Base-by-base conservation (phyloP, 1,139 yeast species). In the Yamadazyma taylorii region DNA sequence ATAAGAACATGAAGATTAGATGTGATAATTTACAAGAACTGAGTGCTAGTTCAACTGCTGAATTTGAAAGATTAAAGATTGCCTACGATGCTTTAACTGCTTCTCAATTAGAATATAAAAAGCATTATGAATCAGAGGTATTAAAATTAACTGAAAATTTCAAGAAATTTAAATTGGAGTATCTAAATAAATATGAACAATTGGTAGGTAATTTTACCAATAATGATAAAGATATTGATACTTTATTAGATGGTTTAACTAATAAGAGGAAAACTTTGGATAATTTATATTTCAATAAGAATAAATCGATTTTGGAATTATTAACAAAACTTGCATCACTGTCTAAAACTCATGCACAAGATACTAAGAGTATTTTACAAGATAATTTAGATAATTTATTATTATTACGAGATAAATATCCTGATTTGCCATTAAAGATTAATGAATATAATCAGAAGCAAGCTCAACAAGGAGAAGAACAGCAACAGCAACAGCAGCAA, bases 61-160 rank as follows among this genome's bases (percentile, higher is more conserved):
- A 84, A 53, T 63, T 62, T 40, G 82, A 79, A 52, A 59, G 84
- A 47, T 61, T 79, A 36, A 75, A 79, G 49, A 73, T 71, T 33
- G 78, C 85, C 11, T 82, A 83, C 53, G 86, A 82, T 47, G 75
- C 85, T 0, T 54, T 84, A 22, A 63, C 75, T 22, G 72, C 75
- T 5, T 66, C 81, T 4, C 85, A 81, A 47, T 61, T 63, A 32
- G 79, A 79, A 42, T 81, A 79, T 55, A 78, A 78, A 47, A 62
- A 58, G 15, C 75, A 76, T 45, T 80, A 79, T 46, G 66, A 62
- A 53, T 42, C 53, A 50, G 60, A 71, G 48, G 40, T 70, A 14
- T 43, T 44, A 13, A 50, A 51, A 13, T 51, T 71, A 38, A 48
- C 61, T 11, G 40, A 39, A 5, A 44, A 46, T 31, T 59, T 81